These are phyloP conservation scores for Strobilomyces echinocephalus DNA, from an alignment of 768 basidiomycete genomes.

Conservation along the genomic window DNA sequence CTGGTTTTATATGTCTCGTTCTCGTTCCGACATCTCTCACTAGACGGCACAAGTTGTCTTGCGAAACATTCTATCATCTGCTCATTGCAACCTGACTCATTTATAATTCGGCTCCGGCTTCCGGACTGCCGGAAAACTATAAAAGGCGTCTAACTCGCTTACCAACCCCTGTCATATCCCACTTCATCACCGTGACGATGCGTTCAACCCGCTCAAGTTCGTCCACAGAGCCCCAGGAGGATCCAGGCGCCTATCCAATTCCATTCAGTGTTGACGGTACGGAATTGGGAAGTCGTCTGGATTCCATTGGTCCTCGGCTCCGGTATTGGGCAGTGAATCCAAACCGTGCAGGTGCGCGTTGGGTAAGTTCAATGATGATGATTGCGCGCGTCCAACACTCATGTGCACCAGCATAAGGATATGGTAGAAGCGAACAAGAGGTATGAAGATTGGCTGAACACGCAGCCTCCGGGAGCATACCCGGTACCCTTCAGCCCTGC, in stretches of 20 bases:
- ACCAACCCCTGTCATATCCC: not conserved
- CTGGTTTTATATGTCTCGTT: too few relatives aligned
- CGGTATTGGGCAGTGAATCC: conserved; percentile 14
- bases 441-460: conserved; percentile 17
- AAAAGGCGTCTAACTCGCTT: not conserved
- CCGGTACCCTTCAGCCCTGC: not conserved
- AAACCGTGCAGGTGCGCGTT: not conserved
- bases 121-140: not conserved
- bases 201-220: not conserved
- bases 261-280: conserved; percentile 3
- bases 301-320: conserved; percentile 1
- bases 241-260: conserved; percentile 18
- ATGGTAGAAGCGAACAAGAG: conserved; percentile 5
- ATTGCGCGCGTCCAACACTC: not conserved
- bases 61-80: too few relatives aligned
- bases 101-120: not conserved
- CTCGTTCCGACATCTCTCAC: too few relatives aligned
- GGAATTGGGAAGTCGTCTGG: conserved; percentile 18
- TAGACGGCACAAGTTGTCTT: too few relatives aligned
- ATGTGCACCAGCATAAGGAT: conserved; percentile 5
- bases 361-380: conserved; percentile 11
- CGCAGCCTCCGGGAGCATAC: conserved; percentile 7
- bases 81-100: too few relatives aligned
- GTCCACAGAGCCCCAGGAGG: not conserved
- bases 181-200: not conserved